Evolutionary conservation across 805 yeast genomes (phyloP).

Genomic region (Monosporozyma siamensis): DNA sequence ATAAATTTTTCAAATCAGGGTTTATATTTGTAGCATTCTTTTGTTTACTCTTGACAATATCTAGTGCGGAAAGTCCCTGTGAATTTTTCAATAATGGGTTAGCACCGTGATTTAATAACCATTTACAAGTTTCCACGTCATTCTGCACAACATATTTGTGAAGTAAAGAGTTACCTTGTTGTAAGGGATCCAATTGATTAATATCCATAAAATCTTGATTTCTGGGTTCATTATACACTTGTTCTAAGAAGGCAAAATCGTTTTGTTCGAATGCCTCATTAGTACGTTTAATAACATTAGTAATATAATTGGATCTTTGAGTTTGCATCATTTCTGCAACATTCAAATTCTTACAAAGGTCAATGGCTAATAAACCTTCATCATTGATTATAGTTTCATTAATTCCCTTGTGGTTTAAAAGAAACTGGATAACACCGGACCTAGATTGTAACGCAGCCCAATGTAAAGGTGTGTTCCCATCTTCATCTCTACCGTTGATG

Average conservation of each 20-base stretch:
- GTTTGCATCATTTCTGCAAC: conserved; percentile 71
- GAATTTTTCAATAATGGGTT: conserved; percentile 85
- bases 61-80: conserved; percentile 73
- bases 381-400: conserved; percentile 76
- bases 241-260: conserved; percentile 55
- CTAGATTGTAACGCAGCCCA: conserved; percentile 71
- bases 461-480: conserved; percentile 90
- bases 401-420: conserved; percentile 53
- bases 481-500: conserved; percentile 63
- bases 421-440: conserved; percentile 58
- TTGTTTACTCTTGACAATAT: conserved; percentile 41
- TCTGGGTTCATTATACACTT: conserved; percentile 57
- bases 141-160: conserved; percentile 75
- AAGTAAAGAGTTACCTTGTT: conserved; percentile 82
- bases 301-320: conserved; percentile 71
- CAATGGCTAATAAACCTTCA: conserved; percentile 71
- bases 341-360: conserved; percentile 50
- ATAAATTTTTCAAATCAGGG: conserved; percentile 43
- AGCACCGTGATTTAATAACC: conserved; percentile 86
- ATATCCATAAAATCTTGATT: conserved; percentile 76
- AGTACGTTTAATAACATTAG: conserved; percentile 55
- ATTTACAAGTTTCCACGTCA: conserved; percentile 73
- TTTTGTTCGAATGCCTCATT: conserved; percentile 60
- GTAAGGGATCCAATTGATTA: conserved; percentile 79
- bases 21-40: conserved; percentile 24